Percentiles rank a stretch among this genome's conserved stretches.
Conservation (phyloP, 177 flowering plant species). For the Vitis hybrid region DNA sequence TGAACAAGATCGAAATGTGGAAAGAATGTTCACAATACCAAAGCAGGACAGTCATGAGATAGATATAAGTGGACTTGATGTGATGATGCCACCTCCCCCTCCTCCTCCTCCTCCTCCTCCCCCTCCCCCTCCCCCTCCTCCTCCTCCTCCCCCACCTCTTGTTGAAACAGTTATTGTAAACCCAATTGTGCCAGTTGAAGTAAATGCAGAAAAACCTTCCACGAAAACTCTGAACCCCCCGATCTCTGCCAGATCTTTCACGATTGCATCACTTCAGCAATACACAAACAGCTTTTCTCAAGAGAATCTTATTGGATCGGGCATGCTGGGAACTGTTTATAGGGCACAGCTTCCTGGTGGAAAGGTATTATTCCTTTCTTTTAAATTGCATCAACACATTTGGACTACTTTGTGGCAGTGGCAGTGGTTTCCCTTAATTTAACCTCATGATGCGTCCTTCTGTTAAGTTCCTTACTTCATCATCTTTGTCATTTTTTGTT, state of each 20-base stretch:
- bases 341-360: conserved; percentile 83
- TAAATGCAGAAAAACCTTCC: conserved; percentile 25
- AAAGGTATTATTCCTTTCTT: conserved; percentile 50
- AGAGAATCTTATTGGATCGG: conserved; percentile 80
- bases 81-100: conserved; percentile 31
- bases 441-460: not conserved
- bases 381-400: not conserved
- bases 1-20: conserved; percentile 30
- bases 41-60: conserved; percentile 29
- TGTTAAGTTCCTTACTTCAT: not conserved
- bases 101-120: conserved; percentile 43
- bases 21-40: conserved; percentile 21
- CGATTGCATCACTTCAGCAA: conserved; percentile 86
- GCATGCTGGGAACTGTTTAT: conserved; percentile 84
- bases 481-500: not conserved
- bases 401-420: not conserved
- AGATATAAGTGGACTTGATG: conserved; percentile 39
- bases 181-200: conserved; percentile 39
- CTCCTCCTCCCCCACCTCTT: conserved; percentile 25
- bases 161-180: conserved; percentile 36
- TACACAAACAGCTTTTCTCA: conserved; percentile 84
- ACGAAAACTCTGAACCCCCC: conserved; percentile 16
- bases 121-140: too few relatives aligned
- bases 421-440: not conserved
- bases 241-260: conserved; percentile 55